These are phyloP conservation scores for Evansstolkia leycettana DNA, from an alignment of 495 filamentous ascomycete genomes.

Conservation along the genomic window DNA sequence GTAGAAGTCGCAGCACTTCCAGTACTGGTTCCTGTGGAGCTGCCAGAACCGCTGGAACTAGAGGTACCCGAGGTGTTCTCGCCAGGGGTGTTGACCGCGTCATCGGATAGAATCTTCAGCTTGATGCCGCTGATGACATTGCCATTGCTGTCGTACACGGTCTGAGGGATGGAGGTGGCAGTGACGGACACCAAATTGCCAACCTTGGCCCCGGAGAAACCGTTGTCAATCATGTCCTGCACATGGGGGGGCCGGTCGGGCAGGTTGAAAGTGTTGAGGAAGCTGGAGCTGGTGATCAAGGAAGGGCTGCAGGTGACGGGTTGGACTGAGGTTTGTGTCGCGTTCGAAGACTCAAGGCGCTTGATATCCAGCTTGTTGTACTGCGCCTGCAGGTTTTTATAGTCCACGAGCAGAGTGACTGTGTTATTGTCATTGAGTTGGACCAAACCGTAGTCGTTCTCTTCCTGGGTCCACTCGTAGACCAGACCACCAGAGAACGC, in stretches of 20 bases:
- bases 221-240: slow-evolving; percentile 39
- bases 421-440: slow-evolving; percentile 51
- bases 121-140: slow-evolving; percentile 37
- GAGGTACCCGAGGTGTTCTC: slow-evolving; percentile 30
- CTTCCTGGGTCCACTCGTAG: slow-evolving; percentile 76
- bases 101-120: slow-evolving; percentile 37
- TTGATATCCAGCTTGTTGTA: slow-evolving; percentile 61
- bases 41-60: slow-evolving; percentile 6
- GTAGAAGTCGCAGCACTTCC: slow-evolving; percentile 8
- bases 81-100: slow-evolving; percentile 42
- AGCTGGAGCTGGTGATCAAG: slow-evolving; percentile 48
- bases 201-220: slow-evolving; percentile 35
- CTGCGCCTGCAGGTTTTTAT: slow-evolving; percentile 59
- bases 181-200: slow-evolving; percentile 49
- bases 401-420: slow-evolving; percentile 57
- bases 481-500: slow-evolving; percentile 79
- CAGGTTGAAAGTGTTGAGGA: slow-evolving; percentile 66
- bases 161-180: slow-evolving; percentile 35
- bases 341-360: slow-evolving; percentile 45
- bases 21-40: slow-evolving; percentile 27
- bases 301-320: slow-evolving; percentile 45
- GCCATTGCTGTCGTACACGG: slow-evolving; percentile 44
- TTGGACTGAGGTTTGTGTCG: slow-evolving; percentile 34
- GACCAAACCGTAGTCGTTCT: slow-evolving; percentile 72
- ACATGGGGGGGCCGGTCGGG: slow-evolving; percentile 43